These are phyloP conservation scores for Plasmodium yoelii DNA, from an alignment of 169 alveolate genomes.

Conservation along the genomic window DNA sequence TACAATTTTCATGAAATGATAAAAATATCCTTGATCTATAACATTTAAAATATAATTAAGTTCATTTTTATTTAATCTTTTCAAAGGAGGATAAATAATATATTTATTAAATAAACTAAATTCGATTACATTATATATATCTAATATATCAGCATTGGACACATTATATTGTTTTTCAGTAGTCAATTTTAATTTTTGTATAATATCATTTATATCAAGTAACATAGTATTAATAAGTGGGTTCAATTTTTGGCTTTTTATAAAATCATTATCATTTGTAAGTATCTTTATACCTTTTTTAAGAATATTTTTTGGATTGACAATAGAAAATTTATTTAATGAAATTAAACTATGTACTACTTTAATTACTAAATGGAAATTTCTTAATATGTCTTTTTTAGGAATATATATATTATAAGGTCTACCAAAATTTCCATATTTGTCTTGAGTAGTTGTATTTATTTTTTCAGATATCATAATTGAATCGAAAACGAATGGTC, in stretches of 20 bases:
- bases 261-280: slow-evolving; percentile 1
- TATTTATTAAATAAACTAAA: slow-evolving; percentile 41
- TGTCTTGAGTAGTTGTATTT: background rate
- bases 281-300: slow-evolving; percentile 31
- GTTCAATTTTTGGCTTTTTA: slow-evolving; percentile 7
- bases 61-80: slow-evolving; percentile 43
- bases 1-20: slow-evolving; percentile 9
- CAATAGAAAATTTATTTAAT: slow-evolving; percentile 67
- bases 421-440: slow-evolving; percentile 46
- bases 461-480: slow-evolving; percentile 29
- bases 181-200: slow-evolving; percentile 52
- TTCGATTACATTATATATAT: slow-evolving; percentile 46
- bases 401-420: slow-evolving; percentile 70
- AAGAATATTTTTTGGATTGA: slow-evolving; percentile 37
- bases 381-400: slow-evolving; percentile 24
- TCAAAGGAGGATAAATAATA: slow-evolving; percentile 49
- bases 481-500: slow-evolving; percentile 15
- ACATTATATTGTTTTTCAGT: slow-evolving; percentile 21
- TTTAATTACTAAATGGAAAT: slow-evolving; percentile 38
- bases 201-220: slow-evolving; percentile 26
- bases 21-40: slow-evolving; percentile 57
- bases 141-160: slow-evolving; percentile 10
- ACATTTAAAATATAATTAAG: slow-evolving; percentile 35
- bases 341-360: slow-evolving; percentile 62
- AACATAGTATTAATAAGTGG: slow-evolving; percentile 55